Conservation (phyloP, 192 early-diverging fungal genomes). For the Podila verticillata region DNA sequence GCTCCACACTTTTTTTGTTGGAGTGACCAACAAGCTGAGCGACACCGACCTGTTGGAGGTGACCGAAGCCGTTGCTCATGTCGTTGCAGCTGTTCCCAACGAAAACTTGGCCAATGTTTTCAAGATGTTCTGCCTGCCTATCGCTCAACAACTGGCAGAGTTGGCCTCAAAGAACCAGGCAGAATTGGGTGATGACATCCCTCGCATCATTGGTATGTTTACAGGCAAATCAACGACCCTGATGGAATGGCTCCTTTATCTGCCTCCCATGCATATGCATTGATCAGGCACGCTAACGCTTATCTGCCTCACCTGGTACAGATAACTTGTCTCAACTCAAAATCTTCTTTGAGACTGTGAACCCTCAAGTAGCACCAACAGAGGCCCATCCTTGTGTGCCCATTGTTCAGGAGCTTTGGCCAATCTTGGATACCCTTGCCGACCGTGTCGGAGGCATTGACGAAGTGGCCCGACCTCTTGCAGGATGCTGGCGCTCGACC, state of each 20-base stretch:
- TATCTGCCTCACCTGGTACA: constrained; percentile 8
- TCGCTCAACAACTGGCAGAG: constrained; percentile 75
- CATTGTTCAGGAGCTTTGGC: constrained; percentile 78
- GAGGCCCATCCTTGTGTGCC: constrained; percentile 73
- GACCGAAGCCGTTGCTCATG: constrained; percentile 89
- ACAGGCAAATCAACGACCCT: too few relatives aligned
- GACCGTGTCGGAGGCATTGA: constrained; percentile 58
- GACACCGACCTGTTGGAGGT: constrained; percentile 80
- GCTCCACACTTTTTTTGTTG: constrained; percentile 86
- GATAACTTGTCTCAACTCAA: constrained; percentile 68
- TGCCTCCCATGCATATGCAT: neutral
- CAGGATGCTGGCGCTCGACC: constrained; percentile 65
- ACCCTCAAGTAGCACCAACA: constrained; percentile 54
- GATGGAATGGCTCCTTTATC: neutral
- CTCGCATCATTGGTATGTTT: constrained; percentile 29
- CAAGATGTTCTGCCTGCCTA: constrained; percentile 75
- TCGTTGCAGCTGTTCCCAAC: constrained; percentile 82
- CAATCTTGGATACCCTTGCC: constrained; percentile 70
- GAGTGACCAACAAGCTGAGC: constrained; percentile 73
- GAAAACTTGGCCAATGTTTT: constrained; percentile 67
- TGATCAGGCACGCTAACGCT: neutral
- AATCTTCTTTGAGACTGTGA: constrained; percentile 67
- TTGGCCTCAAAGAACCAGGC: constrained; percentile 58
- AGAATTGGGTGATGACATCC: constrained; percentile 50
- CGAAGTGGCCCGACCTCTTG: constrained; percentile 59